phyloP scores from a whole-genome alignment of 179 eudicot genomes.

The Heliamphora pulchella region DNA sequence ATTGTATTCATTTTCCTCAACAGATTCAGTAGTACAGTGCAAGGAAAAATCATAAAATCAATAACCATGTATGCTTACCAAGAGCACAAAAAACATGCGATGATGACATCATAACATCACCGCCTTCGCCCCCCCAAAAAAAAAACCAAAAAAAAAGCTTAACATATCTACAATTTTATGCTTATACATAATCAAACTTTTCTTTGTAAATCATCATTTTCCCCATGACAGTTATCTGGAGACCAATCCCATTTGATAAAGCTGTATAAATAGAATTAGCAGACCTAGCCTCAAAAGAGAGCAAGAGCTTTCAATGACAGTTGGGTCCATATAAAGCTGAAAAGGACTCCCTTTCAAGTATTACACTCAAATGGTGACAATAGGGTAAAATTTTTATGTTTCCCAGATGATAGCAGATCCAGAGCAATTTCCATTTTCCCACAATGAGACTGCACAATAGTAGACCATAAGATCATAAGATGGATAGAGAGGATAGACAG shows the following conservation, averaged over 20 bases:
- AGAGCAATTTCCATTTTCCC: no score
- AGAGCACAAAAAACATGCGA: background rate
- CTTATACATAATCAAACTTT: background rate
- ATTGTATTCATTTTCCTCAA: background rate
- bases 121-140: no score
- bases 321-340: background rate
- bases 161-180: no score
- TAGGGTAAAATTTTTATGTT: background rate
- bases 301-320: no score
- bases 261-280: no score
- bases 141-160: no score
- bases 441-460: no score
- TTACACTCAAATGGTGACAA: background rate
- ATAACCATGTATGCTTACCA: background rate
- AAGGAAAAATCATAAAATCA: background rate
- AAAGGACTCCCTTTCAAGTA: background rate
- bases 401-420: background rate
- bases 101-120: background rate
- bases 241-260: no score
- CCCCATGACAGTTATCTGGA: no score
- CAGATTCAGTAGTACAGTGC: background rate
- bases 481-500: no score
- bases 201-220: background rate
- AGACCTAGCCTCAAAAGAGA: no score
- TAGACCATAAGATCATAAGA: no score